These are phyloP conservation scores for Tillandsia leiboldiana DNA, from an alignment of 176 grass and related monocot species.

Conservation along the genomic window DNA sequence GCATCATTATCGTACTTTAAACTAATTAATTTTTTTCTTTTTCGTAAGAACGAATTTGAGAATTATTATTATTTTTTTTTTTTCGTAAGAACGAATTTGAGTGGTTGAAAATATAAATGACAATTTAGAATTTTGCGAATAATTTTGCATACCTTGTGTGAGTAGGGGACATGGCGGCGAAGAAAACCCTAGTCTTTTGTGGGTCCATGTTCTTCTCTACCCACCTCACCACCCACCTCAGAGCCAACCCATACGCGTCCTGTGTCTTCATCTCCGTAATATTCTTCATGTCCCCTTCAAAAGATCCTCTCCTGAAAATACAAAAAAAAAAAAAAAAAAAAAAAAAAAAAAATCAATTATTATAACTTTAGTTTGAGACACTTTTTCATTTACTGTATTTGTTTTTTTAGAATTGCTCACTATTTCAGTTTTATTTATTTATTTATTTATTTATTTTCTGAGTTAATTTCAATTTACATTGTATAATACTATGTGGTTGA, in stretches of 20 bases:
- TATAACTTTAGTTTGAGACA: too few species aligned
- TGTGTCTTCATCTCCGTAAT: conserved; percentile 39
- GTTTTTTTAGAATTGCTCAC: too few species aligned
- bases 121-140: not conserved
- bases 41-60: too few species aligned
- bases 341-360: not conserved
- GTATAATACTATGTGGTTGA: too few species aligned
- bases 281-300: conserved; percentile 40
- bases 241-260: conserved; percentile 38
- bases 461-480: too few species aligned
- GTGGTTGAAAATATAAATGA: not conserved
- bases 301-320: conserved; percentile 31
- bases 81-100: too few species aligned
- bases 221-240: conserved; percentile 45
- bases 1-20: too few species aligned
- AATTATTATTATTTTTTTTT: too few species aligned
- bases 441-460: too few species aligned
- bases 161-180: conserved; percentile 46
- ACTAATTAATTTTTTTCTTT: too few species aligned
- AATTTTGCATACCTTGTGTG: conserved; percentile 23
- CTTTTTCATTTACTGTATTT: too few species aligned
- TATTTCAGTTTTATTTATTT: too few species aligned
- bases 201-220: conserved; percentile 40
- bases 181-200: conserved; percentile 48
- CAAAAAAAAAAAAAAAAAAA: not conserved